Percentiles rank a stretch among this genome's conserved stretches.
phyloP scores from a whole-genome alignment of 2,329 filamentous ascomycete genomes.

The Exophiala oligosperma region DNA sequence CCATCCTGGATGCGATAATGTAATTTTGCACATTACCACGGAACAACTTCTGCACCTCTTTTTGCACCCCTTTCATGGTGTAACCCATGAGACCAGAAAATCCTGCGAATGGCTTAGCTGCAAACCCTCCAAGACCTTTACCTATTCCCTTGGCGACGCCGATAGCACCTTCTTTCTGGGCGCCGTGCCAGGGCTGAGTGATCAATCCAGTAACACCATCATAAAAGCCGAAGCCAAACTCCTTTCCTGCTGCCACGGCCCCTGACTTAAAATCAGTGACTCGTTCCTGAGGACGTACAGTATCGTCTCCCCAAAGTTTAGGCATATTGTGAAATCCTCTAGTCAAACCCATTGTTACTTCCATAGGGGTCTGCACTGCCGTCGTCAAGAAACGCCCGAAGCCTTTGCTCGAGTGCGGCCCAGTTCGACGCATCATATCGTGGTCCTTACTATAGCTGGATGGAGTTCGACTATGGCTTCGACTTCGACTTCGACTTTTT shows the following conservation, averaged over 20 bases:
- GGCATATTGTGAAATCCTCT: slow-evolving; percentile 56
- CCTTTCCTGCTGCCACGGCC: slow-evolving; percentile 43
- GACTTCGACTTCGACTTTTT: slow-evolving; percentile 9
- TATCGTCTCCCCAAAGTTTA: slow-evolving; percentile 52
- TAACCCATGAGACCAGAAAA: slow-evolving; percentile 35
- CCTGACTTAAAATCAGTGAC: slow-evolving; percentile 52
- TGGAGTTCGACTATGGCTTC: slow-evolving; percentile 11
- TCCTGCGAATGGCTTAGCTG: slow-evolving; percentile 31
- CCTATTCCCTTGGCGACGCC: slow-evolving; percentile 45
- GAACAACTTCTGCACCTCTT: slow-evolving; percentile 34
- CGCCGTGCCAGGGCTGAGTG: slow-evolving; percentile 44
- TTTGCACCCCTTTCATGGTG: slow-evolving; percentile 35
- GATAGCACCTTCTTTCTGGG: slow-evolving; percentile 39
- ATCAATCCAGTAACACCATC: slow-evolving; percentile 47
- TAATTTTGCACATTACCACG: slow-evolving; percentile 36
- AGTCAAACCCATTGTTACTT: slow-evolving; percentile 49
- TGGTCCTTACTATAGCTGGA: slow-evolving; percentile 14
- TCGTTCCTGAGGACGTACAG: slow-evolving; percentile 40
- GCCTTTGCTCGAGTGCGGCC: slow-evolving; percentile 24
- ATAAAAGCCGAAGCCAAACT: slow-evolving; percentile 45
- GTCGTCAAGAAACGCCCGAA: slow-evolving; percentile 16
- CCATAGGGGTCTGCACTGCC: slow-evolving; percentile 41
- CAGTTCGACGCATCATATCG: slow-evolving; percentile 30
- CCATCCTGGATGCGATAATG: slow-evolving; percentile 32
- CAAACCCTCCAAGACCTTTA: slow-evolving; percentile 38